Evolutionary conservation across 2,329 filamentous ascomycete species (phyloP).

Genomic region (Colletotrichum sp.): DNA sequence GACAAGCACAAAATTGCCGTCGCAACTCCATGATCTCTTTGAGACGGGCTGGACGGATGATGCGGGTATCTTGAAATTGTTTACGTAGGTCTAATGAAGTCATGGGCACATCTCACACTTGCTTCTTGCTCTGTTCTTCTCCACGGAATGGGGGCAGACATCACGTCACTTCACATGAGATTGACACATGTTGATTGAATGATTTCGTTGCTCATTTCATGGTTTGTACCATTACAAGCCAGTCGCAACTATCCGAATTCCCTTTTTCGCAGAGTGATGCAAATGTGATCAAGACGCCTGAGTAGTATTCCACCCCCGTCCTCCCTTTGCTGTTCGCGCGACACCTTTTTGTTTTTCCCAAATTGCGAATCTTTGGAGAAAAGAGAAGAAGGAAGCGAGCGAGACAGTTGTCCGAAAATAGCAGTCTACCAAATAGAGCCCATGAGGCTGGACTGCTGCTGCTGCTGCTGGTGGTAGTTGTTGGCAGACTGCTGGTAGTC

Average conservation of each 20-base stretch:
- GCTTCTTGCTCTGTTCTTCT: neutral
- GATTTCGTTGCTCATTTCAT: slow-evolving; percentile 26
- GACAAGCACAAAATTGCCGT: neutral
- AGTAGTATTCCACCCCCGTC: slow-evolving; percentile 25
- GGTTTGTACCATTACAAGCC: slow-evolving; percentile 26
- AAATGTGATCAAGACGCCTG: slow-evolving; percentile 28
- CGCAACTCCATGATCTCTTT: neutral
- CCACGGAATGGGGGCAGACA: neutral
- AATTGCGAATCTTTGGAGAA: slow-evolving; percentile 5
- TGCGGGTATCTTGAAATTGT: neutral
- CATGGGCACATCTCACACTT: neutral
- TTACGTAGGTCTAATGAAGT: neutral
- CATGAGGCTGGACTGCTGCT: neutral
- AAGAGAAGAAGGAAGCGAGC: slow-evolving; percentile 8
- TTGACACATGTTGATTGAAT: slow-evolving; percentile 9
- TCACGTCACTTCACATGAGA: neutral
- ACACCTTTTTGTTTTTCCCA: slow-evolving; percentile 4
- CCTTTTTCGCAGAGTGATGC: slow-evolving; percentile 26
- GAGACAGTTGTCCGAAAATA: neutral
- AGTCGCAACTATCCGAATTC: slow-evolving; percentile 25
- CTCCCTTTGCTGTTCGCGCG: slow-evolving; percentile 15
- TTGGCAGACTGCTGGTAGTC: neutral
- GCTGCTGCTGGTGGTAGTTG: neutral
- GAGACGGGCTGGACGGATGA: neutral
- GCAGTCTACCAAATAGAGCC: neutral